Conservation (phyloP, 345 rosid species). For the Excoecaria agallocha region DNA sequence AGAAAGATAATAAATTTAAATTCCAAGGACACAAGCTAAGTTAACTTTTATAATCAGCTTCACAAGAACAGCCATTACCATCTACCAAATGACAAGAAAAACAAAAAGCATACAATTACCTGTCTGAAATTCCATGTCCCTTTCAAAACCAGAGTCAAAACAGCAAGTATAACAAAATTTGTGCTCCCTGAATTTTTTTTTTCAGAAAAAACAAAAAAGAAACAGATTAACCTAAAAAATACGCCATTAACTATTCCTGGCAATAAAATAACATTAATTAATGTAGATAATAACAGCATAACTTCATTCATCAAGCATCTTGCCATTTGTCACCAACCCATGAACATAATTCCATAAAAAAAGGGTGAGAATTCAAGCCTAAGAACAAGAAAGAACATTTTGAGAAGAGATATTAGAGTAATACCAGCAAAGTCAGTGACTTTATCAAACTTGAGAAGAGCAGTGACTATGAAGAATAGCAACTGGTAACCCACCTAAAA, state of each 20-base stretch:
- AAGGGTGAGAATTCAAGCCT: background rate
- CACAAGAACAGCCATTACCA: background rate
- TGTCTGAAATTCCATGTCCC: slow-evolving; percentile 90
- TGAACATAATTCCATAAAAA: background rate
- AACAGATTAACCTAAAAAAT: background rate
- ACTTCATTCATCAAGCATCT: slow-evolving; percentile 1
- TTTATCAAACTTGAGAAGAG: slow-evolving; percentile 79
- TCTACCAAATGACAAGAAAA: background rate
- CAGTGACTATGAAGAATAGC: slow-evolving; percentile 71
- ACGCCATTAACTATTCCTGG: background rate
- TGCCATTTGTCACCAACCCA: background rate
- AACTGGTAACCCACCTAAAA: slow-evolving; percentile 73
- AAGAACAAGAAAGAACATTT: background rate
- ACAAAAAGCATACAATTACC: slow-evolving; percentile 35
- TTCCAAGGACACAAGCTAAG: background rate
- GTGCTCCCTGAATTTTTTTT: slow-evolving; percentile 74
- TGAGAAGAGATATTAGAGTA: background rate
- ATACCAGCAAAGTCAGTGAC: slow-evolving; percentile 95
- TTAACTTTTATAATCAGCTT: background rate
- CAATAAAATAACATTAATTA: background rate
- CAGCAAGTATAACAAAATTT: slow-evolving; percentile 73
- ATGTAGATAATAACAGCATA: background rate
- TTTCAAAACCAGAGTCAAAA: slow-evolving; percentile 67
- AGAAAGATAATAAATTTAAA: background rate
- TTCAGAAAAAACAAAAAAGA: background rate